Conservation (phyloP, 768 basidiomycete species). For the Pleurotus citrinopileatus region DNA sequence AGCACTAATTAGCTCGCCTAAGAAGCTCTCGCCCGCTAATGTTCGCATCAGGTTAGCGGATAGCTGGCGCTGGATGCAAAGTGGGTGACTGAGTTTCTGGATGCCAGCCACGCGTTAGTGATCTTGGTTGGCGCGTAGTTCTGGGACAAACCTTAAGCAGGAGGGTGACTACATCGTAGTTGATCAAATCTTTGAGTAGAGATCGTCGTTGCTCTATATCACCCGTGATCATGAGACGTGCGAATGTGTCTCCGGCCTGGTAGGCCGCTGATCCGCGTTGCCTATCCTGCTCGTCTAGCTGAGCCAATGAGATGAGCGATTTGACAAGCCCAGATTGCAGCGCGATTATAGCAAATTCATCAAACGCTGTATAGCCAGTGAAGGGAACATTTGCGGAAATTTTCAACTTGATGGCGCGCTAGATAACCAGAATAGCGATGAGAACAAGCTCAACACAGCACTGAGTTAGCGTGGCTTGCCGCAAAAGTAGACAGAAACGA, state of each 20-base stretch:
- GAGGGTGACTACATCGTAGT: slow-evolving; percentile 18
- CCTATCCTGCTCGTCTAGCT: slow-evolving; percentile 14
- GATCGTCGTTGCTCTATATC: slow-evolving; percentile 17
- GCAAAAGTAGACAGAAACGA: slow-evolving; percentile 18
- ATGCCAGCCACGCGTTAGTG: background rate
- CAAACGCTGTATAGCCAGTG: slow-evolving; percentile 16
- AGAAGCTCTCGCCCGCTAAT: slow-evolving; percentile 19
- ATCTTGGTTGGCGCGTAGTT: background rate
- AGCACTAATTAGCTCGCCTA: slow-evolving; percentile 18
- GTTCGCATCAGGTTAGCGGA: slow-evolving; percentile 17
- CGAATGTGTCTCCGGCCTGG: slow-evolving; percentile 20
- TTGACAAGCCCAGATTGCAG: slow-evolving; percentile 25
- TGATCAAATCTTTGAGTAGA: slow-evolving; percentile 21
- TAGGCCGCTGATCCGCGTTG: slow-evolving; percentile 18
- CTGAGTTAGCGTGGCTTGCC: slow-evolving; percentile 6
- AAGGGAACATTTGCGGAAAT: slow-evolving; percentile 3
- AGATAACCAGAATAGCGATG: background rate
- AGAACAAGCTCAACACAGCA: background rate
- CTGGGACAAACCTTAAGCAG: slow-evolving; percentile 18
- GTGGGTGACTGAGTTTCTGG: slow-evolving; percentile 19
- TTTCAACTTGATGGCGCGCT: slow-evolving; percentile 10
- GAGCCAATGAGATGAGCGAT: slow-evolving; percentile 20
- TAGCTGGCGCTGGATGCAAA: slow-evolving; percentile 21
- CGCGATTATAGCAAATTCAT: slow-evolving; percentile 21
- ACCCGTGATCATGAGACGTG: slow-evolving; percentile 19